These are phyloP conservation scores for Didymella pomorum DNA, from an alignment of 2,329 filamentous ascomycete genomes.

Conservation along the genomic window DNA sequence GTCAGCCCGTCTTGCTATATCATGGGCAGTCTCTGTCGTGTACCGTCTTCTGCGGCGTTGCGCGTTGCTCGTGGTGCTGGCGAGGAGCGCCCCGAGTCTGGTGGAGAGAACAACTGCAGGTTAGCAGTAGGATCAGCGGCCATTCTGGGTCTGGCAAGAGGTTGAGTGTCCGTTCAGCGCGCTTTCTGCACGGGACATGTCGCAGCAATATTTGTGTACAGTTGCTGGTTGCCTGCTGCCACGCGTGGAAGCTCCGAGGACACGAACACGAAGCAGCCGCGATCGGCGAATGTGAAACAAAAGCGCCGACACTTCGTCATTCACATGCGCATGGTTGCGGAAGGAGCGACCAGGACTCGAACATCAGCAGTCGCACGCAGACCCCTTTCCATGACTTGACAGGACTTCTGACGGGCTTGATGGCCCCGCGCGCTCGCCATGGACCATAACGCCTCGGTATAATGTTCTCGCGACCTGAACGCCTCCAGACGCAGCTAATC, in stretches of 20 bases:
- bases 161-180: slow-evolving; percentile 26
- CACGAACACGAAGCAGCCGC: slow-evolving; percentile 29
- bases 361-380: slow-evolving; percentile 2
- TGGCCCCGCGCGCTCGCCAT: slow-evolving; percentile 15
- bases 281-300: slow-evolving; percentile 20
- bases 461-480: background rate
- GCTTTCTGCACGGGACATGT: slow-evolving; percentile 40
- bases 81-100: slow-evolving; percentile 83
- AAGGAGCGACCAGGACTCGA: slow-evolving; percentile 21
- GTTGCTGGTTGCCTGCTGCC: slow-evolving; percentile 30
- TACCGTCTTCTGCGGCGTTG: slow-evolving; percentile 80
- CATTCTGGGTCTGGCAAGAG: slow-evolving; percentile 44
- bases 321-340: slow-evolving; percentile 29
- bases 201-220: slow-evolving; percentile 26
- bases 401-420: background rate
- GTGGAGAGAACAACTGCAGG: slow-evolving; percentile 66
- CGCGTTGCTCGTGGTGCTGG: slow-evolving; percentile 79
- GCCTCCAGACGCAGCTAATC: slow-evolving; percentile 16
- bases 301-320: slow-evolving; percentile 23
- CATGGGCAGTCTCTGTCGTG: slow-evolving; percentile 37
- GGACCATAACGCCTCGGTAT: slow-evolving; percentile 7
- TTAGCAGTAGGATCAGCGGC: slow-evolving; percentile 49
- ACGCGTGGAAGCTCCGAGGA: slow-evolving; percentile 2
- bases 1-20: slow-evolving; percentile 8
- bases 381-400: slow-evolving; percentile 11